phyloP scores from a whole-genome alignment of 2,329 filamentous ascomycete species.

The Samsoniella hepiali region DNA sequence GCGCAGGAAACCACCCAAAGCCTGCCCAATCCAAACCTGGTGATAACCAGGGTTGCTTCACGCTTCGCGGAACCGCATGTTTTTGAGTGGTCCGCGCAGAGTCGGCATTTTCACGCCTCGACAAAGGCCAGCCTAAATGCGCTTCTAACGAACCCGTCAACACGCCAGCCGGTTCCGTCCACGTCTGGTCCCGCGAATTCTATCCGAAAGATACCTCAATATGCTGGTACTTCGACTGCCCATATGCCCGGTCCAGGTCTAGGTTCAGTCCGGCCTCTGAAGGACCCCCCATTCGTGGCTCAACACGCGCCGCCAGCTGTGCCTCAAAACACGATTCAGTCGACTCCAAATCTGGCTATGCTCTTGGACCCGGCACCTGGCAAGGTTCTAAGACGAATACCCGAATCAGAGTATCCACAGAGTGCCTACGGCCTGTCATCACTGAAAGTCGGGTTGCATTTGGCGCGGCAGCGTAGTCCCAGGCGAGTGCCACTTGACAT shows the following conservation, averaged over 20 bases:
- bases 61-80: not conserved
- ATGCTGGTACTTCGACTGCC: not conserved
- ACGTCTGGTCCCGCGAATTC: too few relatives aligned
- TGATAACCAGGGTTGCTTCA: too few relatives aligned
- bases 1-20: not conserved
- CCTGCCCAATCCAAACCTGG: not conserved
- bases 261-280: not conserved
- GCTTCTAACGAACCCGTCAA: not conserved
- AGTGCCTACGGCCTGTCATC: slow-evolving; percentile 41
- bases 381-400: slow-evolving; percentile 19
- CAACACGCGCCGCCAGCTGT: not conserved
- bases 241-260: not conserved
- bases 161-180: not conserved
- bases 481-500: slow-evolving; percentile 33
- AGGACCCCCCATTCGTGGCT: not conserved
- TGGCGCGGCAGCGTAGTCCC: slow-evolving; percentile 48
- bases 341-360: not conserved
- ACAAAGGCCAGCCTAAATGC: not conserved
- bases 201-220: too few relatives aligned
- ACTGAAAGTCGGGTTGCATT: slow-evolving; percentile 43
- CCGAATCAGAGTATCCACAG: slow-evolving; percentile 38
- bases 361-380: not conserved
- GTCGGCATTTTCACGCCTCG: not conserved
- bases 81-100: not conserved
- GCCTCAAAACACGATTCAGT: not conserved